Conservation (phyloP, 345 rosid genomes). For the Garcia nutans region DNA sequence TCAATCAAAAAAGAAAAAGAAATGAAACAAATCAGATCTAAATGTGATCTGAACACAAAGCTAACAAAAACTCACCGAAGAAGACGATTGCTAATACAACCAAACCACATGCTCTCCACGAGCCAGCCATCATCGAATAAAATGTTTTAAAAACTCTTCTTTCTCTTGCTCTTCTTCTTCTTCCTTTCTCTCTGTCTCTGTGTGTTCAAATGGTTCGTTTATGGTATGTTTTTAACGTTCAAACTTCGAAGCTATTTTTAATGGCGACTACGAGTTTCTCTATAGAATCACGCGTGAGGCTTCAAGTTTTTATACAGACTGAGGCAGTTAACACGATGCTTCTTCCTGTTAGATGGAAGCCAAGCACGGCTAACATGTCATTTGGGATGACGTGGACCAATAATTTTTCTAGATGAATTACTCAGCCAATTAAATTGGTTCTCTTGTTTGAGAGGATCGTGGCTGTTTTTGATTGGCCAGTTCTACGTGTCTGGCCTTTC, state of each 20-base stretch:
- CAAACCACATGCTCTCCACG: constrained; percentile 50
- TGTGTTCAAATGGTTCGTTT: neutral
- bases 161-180: neutral
- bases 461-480: constrained; percentile 31
- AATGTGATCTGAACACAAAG: constrained; percentile 1
- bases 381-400: constrained; percentile 62
- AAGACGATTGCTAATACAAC: constrained; percentile 49
- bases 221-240: neutral
- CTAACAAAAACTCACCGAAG: constrained; percentile 44
- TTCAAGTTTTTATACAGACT: neutral
- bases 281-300: neutral
- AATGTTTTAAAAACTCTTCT: neutral
- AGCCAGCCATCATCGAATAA: constrained; percentile 60
- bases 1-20: neutral
- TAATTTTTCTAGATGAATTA: neutral
- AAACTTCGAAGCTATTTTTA: neutral
- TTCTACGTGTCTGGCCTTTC: constrained; percentile 13
- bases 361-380: constrained; percentile 41
- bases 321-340: neutral
- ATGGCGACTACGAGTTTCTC: neutral
- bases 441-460: constrained; percentile 43
- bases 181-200: neutral
- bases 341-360: neutral
- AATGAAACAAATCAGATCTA: constrained; percentile 16
- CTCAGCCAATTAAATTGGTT: constrained; percentile 41